Evolutionary conservation across 768 basidiomycete genomes (phyloP), one percentile per base, ranked within the genome.

Genomic region (Brasilioporus rufonigricans): DNA sequence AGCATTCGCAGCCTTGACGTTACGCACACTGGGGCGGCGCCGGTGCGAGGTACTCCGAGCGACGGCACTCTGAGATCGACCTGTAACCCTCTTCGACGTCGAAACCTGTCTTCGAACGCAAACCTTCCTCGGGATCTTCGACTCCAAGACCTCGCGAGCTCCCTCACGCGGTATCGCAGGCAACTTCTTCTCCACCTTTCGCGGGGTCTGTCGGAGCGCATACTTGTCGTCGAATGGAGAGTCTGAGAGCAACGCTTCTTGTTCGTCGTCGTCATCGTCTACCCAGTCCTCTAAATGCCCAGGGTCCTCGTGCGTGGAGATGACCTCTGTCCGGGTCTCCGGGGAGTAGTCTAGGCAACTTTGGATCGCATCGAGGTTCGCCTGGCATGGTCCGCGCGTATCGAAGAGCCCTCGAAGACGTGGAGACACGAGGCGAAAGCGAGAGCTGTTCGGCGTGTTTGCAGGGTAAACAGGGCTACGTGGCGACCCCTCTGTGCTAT

Each of bases 331-430:
- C 18, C 7, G 44, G 14, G 1, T 50, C 29, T 60, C 61, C 5
- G 63, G 57, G 23, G 10, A 67, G 39, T 65, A 69, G 19, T 69
- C 68, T 3, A 61, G 32, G 23, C 59, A 53, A n/a, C 45, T 71
- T 33, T 69, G 70, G 9, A 47, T 54, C 8, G 57, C 44, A 40
- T 70, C 56, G 31, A 54, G 29, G 48, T 69, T 69, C 23, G 44
- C 48, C 23, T 58, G 57, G 4, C 70, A 63, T 2, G 68, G 68
- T 19, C 67, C 68, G 16, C 27, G 65, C 10, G 67, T 31, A 43
- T 69, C 70, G 36, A 70, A 71, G 50, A 70, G 63, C 11, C 70
- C 70, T 14, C 60, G 68, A 39, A 69, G 67, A 38, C 68, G 68
- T 27, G 70, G 70, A 10, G 70, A 60, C 18, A 59, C 33, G 10